Evolutionary conservation across 2,329 filamentous ascomycete genomes (phyloP).

Genomic region (Botrytis pseudocinerea): DNA sequence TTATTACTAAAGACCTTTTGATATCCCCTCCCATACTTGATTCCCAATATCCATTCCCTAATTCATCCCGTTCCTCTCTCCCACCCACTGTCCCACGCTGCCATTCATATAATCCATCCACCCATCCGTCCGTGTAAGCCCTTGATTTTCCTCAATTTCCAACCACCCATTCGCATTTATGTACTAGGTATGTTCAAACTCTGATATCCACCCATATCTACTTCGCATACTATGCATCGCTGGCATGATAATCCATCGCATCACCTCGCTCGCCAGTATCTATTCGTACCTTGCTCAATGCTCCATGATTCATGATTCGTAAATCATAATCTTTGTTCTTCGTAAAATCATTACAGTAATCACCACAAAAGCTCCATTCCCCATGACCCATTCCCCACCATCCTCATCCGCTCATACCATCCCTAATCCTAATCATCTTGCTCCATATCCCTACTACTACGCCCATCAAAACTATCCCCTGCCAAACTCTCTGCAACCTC

Average conservation of each 20-base stretch:
- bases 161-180: not conserved
- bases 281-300: not conserved
- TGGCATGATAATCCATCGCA: not conserved
- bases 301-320: not conserved
- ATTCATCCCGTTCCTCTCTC: not conserved
- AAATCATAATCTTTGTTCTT: not conserved
- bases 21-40: not conserved
- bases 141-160: not conserved
- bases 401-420: not conserved
- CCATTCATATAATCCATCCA: not conserved
- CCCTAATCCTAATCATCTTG: not conserved
- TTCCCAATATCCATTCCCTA: not conserved
- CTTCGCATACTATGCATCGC: not conserved
- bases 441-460: not conserved
- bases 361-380: not conserved
- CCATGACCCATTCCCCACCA: not conserved
- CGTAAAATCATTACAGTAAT: not conserved
- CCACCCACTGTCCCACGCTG: not conserved
- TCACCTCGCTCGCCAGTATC: not conserved
- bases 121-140: not conserved
- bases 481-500: constrained; percentile 3
- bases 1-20: not conserved
- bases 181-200: not conserved
- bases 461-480: not conserved
- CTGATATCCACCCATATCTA: not conserved